Evolutionary conservation across 1,139 yeast genomes (phyloP), one percentile per base, ranked within the genome.

Genomic region (Candida frijolesensis): DNA sequence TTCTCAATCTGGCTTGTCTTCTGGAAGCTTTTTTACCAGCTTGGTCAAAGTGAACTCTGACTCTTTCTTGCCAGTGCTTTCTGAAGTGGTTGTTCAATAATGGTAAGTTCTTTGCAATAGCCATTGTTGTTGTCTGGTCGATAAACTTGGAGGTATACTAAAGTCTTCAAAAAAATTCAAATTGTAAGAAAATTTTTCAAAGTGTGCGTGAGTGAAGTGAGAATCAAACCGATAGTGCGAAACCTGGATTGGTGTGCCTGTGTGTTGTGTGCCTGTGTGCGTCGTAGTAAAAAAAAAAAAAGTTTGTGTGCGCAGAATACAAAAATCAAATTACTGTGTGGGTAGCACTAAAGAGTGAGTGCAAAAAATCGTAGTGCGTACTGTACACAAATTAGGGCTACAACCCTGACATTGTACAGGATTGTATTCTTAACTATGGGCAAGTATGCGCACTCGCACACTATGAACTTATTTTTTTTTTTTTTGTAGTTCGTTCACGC

Each of bases 41-140:
- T 84, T 94, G 98, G 92, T 92, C 97, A 75, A 92, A 87, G 91
- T 94, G 97, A 71, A 90, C 96, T 79, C 84, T 89, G 85, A 94
- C 99, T 78, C 99, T 90, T 82, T 89, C 96, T 84, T 94, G 98
- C 99, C 99, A 94, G 96, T 91, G 94, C 89, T 94, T 94, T 85
- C 95, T 87, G 90, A 89, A 89, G 83, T 89, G 96, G 83, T 87
- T 87, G 85, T 87, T 88, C 83, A 87, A 91, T 84, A 92, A 83
- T 87, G 97, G 96, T 80, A 87, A 83, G 82, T 94, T 94, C 92
- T 94, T 91, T 72, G 94, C 80, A 84, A 94, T 90, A 81, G 98
- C 98, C 94, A 79, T 76, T 65, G 68, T 69, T 60, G 54, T 45
- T 46, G 50, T 37, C 33, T 46, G 48, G 44, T 45, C 47, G 38